Conservation (phyloP, 2,329 filamentous ascomycete genomes). For the Neopestalotiopsis sp. region DNA sequence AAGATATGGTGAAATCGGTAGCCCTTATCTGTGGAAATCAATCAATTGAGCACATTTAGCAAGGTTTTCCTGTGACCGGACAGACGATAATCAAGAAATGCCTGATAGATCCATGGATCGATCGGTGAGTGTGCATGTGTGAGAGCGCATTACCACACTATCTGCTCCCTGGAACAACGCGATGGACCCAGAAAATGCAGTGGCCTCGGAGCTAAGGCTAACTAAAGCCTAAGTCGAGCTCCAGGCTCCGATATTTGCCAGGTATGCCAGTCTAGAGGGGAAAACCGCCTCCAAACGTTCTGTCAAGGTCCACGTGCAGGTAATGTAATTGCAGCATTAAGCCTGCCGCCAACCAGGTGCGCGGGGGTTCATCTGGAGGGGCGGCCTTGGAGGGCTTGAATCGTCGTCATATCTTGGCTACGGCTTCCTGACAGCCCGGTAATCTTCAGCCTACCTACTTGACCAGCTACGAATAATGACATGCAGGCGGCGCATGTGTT, state of each 20-base stretch:
- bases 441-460: neutral
- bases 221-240: neutral
- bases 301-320: no score
- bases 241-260: neutral
- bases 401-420: neutral
- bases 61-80: neutral
- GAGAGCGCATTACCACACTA: neutral
- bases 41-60: conserved; percentile 1
- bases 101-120: neutral
- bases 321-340: no score
- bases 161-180: neutral
- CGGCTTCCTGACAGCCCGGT: neutral
- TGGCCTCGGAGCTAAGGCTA: neutral
- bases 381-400: neutral
- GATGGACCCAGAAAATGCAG: neutral
- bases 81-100: neutral
- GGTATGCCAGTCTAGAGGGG: no score
- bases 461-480: neutral
- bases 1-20: conserved; percentile 30
- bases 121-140: neutral
- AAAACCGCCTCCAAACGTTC: no score
- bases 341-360: neutral
- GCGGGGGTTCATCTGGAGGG: neutral
- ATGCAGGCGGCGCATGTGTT: neutral
- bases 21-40: neutral